These are phyloP conservation scores for Tolypocladium inflatum DNA, from an alignment of 2,329 filamentous ascomycete species.

Conservation along the genomic window DNA sequence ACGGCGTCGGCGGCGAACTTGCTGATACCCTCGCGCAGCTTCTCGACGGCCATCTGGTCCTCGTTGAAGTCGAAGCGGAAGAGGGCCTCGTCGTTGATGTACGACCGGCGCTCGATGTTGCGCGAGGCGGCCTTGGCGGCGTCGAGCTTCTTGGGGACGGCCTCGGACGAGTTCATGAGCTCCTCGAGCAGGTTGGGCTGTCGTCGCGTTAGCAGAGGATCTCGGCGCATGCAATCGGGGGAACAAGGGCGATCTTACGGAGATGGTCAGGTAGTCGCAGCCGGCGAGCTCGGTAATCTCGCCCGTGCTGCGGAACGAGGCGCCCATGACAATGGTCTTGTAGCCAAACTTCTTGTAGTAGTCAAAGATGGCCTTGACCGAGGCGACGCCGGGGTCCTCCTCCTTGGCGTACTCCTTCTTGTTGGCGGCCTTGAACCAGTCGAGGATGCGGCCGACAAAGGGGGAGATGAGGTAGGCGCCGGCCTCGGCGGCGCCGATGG, in stretches of 20 bases:
- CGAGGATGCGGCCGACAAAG: slow-evolving; percentile 97
- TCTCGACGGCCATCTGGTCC: slow-evolving; percentile 98
- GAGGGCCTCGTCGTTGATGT: slow-evolving; percentile 76
- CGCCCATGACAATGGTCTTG: slow-evolving; percentile 99
- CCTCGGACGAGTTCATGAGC: slow-evolving; percentile 71
- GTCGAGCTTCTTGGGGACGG: slow-evolving; percentile 52
- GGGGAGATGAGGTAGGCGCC: slow-evolving; percentile 96
- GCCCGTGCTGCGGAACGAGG: slow-evolving; percentile 90
- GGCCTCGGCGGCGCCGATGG: slow-evolving; percentile 92
- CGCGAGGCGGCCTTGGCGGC: slow-evolving; percentile 54
- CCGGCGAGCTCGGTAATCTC: slow-evolving; percentile 98
- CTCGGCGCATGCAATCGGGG: neutral
- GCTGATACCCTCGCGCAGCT: slow-evolving; percentile 98
- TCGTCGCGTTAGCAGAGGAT: slow-evolving; percentile 7
- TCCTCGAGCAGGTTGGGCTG: slow-evolving; percentile 90
- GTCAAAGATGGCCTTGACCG: slow-evolving; percentile 91
- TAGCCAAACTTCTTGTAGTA: slow-evolving; percentile 99
- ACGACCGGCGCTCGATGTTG: slow-evolving; percentile 78
- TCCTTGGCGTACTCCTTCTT: slow-evolving; percentile 88
- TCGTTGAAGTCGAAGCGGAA: slow-evolving; percentile 99
- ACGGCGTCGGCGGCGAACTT: slow-evolving; percentile 96
- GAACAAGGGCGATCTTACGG: slow-evolving; percentile 46
- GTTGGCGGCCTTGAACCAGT: slow-evolving; percentile 96
- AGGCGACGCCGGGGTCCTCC: slow-evolving; percentile 94
- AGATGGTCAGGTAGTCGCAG: slow-evolving; percentile 98